Evolutionary conservation across 257 asterid species (phyloP).

Genomic region (Cinchona pubescens): DNA sequence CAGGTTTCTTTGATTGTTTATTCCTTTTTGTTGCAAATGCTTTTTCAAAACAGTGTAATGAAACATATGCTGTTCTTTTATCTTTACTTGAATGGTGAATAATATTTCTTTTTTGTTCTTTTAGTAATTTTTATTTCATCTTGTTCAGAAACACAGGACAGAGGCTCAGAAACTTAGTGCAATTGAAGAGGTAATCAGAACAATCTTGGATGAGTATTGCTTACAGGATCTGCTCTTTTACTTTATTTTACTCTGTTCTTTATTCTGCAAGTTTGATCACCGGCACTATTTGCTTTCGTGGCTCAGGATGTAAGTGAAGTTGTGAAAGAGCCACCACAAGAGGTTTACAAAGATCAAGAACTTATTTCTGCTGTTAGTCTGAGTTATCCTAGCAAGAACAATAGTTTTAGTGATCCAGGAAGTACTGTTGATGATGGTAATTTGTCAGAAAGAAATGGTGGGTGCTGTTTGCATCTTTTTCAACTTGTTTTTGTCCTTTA

Average conservation of each 20-base stretch:
- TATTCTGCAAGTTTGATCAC: neutral
- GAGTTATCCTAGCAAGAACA: conserved; percentile 30
- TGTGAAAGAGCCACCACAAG: conserved; percentile 56
- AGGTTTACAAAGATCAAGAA: conserved; percentile 62
- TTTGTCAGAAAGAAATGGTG: conserved; percentile 45
- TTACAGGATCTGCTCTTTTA: neutral
- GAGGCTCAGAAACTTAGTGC: conserved; percentile 59
- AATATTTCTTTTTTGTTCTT: neutral
- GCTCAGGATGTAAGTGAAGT: conserved; percentile 53
- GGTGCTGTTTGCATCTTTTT: conserved; percentile 28
- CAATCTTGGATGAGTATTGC: neutral
- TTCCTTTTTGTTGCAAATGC: neutral
- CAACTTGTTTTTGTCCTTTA: neutral
- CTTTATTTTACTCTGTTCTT: neutral
- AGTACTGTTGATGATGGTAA: conserved; percentile 20
- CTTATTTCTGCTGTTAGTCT: conserved; percentile 37
- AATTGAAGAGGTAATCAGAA: conserved; percentile 57
- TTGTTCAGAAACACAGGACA: conserved; percentile 65
- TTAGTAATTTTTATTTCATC: neutral
- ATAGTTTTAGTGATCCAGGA: conserved; percentile 34
- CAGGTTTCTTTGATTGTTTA: neutral
- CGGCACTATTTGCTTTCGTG: neutral
- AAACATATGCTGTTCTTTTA: neutral
- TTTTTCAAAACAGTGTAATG: neutral
- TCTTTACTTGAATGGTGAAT: neutral